Conservation (phyloP, 768 basidiomycete genomes). For the Termitomyces bulborhizus region DNA sequence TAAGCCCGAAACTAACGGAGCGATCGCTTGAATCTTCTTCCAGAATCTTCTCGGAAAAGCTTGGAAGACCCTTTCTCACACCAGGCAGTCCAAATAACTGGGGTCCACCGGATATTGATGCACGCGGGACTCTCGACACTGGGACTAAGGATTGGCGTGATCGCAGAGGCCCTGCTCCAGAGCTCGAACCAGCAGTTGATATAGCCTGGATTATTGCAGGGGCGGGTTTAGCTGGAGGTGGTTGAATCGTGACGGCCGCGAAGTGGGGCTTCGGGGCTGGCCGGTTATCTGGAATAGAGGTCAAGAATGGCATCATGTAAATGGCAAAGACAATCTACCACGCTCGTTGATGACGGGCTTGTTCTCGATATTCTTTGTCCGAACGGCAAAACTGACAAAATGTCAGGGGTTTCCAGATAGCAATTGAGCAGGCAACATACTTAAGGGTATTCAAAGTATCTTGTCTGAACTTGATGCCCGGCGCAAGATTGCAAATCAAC, state of each 20-base stretch:
- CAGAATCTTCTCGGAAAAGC: constrained; percentile 20
- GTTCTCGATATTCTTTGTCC: constrained; percentile 85
- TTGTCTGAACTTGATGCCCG: constrained; percentile 73
- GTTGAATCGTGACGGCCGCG: constrained; percentile 47
- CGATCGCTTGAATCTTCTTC: constrained; percentile 22
- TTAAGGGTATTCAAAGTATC: constrained; percentile 92
- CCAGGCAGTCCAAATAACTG: constrained; percentile 32
- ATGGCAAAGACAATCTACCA: constrained; percentile 34
- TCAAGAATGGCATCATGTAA: not conserved
- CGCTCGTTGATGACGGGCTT: constrained; percentile 73
- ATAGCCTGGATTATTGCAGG: constrained; percentile 40
- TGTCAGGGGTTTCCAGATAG: not conserved
- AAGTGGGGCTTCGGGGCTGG: constrained; percentile 57
- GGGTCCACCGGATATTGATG: constrained; percentile 26
- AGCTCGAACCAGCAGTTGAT: constrained; percentile 24
- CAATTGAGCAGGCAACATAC: constrained; percentile 32
- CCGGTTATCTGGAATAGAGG: constrained; percentile 42
- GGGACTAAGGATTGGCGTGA: constrained; percentile 32
- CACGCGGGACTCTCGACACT: constrained; percentile 29
- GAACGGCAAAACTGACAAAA: constrained; percentile 57
- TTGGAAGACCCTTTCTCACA: constrained; percentile 8
- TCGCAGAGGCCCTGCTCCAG: constrained; percentile 18
- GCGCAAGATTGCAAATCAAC: constrained; percentile 83
- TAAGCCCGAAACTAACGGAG: constrained; percentile 30
- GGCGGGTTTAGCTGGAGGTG: constrained; percentile 36